Base-by-base conservation (phyloP, 257 asterid species). In the Ligustrum vulgare region DNA sequence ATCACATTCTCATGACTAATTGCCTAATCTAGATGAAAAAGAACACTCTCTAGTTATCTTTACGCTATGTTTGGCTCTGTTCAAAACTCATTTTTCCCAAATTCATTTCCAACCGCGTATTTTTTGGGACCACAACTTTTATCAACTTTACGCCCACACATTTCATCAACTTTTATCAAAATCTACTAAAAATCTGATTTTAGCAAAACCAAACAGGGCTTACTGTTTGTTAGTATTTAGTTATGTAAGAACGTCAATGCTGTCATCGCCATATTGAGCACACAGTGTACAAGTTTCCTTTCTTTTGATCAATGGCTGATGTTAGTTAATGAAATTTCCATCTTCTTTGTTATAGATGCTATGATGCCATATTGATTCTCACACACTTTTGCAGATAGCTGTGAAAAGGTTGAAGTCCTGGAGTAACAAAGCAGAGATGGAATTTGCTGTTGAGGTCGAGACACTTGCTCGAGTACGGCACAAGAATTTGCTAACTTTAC, bases 391-490 rank as follows among this genome's bases (percentile, higher is more conserved):
- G 75, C 86, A 93, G 98, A 91, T 93, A 79, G 97, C 98, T 1
- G 97, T 93, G 49, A 93, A 93, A 84, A 91, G 98, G 84, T 82
- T 93, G 43, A 93, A 93, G 81, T 90, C 93, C 47, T 91, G 97
- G 97, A 93, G 97, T 72, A 73, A 84, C 86, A 91, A 93, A 84
- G 97, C 98, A 0, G 98, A 91, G 86, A 77, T 87, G 85, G 94
- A 93, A 74, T 93, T 93, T 74, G 84, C 98, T 11, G 96, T 89
- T 64, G 98, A 93, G 80, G 92, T 93, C 47, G 97, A 93, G 91
- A 85, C 88, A 72, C 91, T 93, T 72, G 97, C 97, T 67, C 89
- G 95, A 71, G 97, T 91, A 39, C 91, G 94, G 37, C 97, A 93
- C 85, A 86, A 87, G 68, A 93, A 93, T 81, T 81, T 93, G 83